These are phyloP conservation scores for Botrytis elliptica DNA, from an alignment of 2,329 filamentous ascomycete genomes.

Conservation along the genomic window DNA sequence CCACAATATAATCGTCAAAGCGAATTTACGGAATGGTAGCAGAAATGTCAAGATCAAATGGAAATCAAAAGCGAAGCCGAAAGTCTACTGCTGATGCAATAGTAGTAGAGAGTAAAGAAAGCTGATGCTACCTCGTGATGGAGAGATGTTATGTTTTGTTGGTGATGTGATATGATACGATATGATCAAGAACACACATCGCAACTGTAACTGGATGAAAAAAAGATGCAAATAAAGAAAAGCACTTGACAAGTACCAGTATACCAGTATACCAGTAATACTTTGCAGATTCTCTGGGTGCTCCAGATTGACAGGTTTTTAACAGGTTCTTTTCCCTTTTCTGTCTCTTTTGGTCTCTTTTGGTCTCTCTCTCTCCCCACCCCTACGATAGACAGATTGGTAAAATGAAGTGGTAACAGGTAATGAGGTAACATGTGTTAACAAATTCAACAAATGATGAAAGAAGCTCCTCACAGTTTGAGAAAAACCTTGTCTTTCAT, in stretches of 20 bases:
- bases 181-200: slow-evolving; percentile 10
- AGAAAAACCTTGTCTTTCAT: background rate
- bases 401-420: background rate
- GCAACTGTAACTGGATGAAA: background rate
- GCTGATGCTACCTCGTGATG: background rate
- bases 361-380: background rate
- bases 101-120: background rate
- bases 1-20: background rate
- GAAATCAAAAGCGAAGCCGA: background rate
- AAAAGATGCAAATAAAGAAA: background rate
- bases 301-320: background rate
- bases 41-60: background rate
- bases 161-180: slow-evolving; percentile 1
- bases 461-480: background rate
- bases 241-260: background rate
- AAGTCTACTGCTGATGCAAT: slow-evolving; percentile 9
- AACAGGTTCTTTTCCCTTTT: background rate
- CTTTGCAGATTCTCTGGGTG: slow-evolving; percentile 5
- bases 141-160: background rate
- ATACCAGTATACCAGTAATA: background rate
- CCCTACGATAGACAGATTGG: background rate
- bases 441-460: background rate
- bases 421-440: background rate
- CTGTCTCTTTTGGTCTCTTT: background rate
- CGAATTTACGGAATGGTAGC: background rate